These are phyloP conservation scores for Xylaria sp. DNA, from an alignment of 2,329 filamentous ascomycete genomes.

Conservation along the genomic window DNA sequence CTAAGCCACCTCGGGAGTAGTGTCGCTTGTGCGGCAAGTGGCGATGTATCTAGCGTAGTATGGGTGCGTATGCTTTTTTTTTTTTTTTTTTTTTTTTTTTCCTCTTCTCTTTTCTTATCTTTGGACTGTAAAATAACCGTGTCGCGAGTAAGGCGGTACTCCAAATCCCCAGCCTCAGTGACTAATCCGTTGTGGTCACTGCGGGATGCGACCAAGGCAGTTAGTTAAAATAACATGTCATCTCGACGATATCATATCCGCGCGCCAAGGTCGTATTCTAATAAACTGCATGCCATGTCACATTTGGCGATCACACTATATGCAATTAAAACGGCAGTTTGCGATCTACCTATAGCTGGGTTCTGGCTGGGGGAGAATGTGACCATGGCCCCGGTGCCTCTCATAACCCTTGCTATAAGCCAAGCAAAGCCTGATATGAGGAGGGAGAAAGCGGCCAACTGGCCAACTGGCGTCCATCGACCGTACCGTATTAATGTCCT, in stretches of 20 bases:
- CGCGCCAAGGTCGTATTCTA: slow-evolving; percentile 33
- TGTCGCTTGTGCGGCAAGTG: slow-evolving; percentile 31
- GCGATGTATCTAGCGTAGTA: slow-evolving; percentile 6
- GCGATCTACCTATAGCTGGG: slow-evolving; percentile 20
- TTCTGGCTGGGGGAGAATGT: slow-evolving; percentile 18
- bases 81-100: neutral
- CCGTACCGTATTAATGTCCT: neutral
- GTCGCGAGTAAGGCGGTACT: slow-evolving; percentile 35
- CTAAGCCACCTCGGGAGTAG: slow-evolving; percentile 46
- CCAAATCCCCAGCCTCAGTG: slow-evolving; percentile 28
- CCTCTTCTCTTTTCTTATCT: neutral
- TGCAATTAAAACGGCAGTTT: slow-evolving; percentile 35
- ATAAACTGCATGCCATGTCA: slow-evolving; percentile 34
- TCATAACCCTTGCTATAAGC: slow-evolving; percentile 6
- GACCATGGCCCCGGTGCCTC: slow-evolving; percentile 14
- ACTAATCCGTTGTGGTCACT: slow-evolving; percentile 34
- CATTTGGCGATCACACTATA: slow-evolving; percentile 39
- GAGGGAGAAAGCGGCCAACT: slow-evolving; percentile 3
- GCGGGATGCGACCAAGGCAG: slow-evolving; percentile 35
- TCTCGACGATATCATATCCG: slow-evolving; percentile 28
- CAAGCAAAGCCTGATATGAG: slow-evolving; percentile 7
- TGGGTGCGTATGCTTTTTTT: slow-evolving; percentile 12
- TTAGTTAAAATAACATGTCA: slow-evolving; percentile 26
- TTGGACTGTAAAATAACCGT: slow-evolving; percentile 32
- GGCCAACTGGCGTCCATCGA: slow-evolving; percentile 11